Evolutionary conservation across 2,329 filamentous ascomycete species (phyloP), one percentile per base, ranked within the genome.

Genomic region (Colletotrichum chrysophilum): DNA sequence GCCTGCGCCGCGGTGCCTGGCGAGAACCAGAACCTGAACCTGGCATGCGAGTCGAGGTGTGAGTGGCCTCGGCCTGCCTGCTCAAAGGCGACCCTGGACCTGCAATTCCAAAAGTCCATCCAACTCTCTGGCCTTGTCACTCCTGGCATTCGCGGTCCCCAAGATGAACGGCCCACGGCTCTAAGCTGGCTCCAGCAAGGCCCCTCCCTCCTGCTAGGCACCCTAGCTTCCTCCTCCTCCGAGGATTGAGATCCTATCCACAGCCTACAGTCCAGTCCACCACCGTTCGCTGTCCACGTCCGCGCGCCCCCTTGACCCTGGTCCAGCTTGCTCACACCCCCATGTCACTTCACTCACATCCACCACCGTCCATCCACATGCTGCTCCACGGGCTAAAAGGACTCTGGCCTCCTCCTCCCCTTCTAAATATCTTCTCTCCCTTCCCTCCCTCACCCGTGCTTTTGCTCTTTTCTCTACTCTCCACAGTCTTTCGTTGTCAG

Each of bases 401-500:
- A 60, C 70, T 76, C 66, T 64, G 66, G 34, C 70, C 74, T 74
- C 70, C 65, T 61, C 66, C 52, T 66, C 74, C 30, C 24, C 71
- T 70, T 74, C 74, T 76, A 64, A 68, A 75, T 76, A 74, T 10
- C 71, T 62, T 62, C 34, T 28, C 24, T 18, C 58, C 8, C 65
- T 66, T 74, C 74, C 64, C 60, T 38, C 60, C 36, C 66, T 43
- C 36, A 52, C 48, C 58, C 64, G 26, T 30, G 16, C 55, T 65
- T 62, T 52, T 30, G 36, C 30, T 34, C 62, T 69, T 65, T 62
- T 48, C 74, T 70, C 66, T 68, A 38, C 66, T 68, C 52, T 71
- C 62, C 68, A 69, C 76, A 75, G 75, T 77, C 76, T 72, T 77
- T 78, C 76, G 56, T 78, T 78, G 67, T 32, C 38, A 76, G 76